A percentile compares a stretch with the other conserved stretches of the same genome.
phyloP scores from a whole-genome alignment of 495 filamentous ascomycete species.

The Talaromyces liani region DNA sequence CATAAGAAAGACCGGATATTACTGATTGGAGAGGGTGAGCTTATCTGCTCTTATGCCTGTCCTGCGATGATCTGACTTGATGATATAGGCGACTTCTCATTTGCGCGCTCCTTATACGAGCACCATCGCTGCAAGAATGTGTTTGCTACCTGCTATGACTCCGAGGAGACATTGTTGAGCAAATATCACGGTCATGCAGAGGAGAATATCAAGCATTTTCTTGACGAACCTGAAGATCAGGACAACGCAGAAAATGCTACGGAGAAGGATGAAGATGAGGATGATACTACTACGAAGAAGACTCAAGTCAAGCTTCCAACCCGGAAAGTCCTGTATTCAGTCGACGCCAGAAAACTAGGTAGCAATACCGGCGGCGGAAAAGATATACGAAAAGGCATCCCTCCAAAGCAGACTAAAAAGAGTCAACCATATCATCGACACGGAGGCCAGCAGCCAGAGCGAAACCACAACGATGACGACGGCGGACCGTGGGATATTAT shows the following conservation, averaged over 20 bases:
- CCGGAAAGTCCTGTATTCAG: constrained; percentile 52
- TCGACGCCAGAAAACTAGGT: constrained; percentile 70
- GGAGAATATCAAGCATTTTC: constrained; percentile 49
- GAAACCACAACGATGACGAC: not conserved
- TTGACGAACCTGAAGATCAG: constrained; percentile 3
- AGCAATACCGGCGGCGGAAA: constrained; percentile 32
- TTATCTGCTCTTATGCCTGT: not conserved
- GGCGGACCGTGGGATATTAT: constrained; percentile 61
- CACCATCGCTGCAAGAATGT: constrained; percentile 64
- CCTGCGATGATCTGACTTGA: not conserved
- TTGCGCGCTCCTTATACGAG: constrained; percentile 64
- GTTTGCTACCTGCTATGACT: constrained; percentile 58
- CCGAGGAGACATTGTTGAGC: constrained; percentile 36
- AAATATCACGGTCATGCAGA: constrained; percentile 72
- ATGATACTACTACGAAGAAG: not conserved
- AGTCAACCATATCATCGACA: not conserved
- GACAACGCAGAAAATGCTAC: not conserved
- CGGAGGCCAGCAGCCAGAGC: not conserved
- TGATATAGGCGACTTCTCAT: constrained; percentile 69
- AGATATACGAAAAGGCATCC: constrained; percentile 27
- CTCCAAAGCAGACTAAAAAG: constrained; percentile 11
- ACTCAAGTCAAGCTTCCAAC: constrained; percentile 9
- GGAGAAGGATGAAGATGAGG: not conserved
- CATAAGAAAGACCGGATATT: constrained; percentile 61
- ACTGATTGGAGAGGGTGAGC: constrained; percentile 74